Base-by-base conservation (phyloP, 495 filamentous ascomycete species). In the Tuber umbilicatum region DNA sequence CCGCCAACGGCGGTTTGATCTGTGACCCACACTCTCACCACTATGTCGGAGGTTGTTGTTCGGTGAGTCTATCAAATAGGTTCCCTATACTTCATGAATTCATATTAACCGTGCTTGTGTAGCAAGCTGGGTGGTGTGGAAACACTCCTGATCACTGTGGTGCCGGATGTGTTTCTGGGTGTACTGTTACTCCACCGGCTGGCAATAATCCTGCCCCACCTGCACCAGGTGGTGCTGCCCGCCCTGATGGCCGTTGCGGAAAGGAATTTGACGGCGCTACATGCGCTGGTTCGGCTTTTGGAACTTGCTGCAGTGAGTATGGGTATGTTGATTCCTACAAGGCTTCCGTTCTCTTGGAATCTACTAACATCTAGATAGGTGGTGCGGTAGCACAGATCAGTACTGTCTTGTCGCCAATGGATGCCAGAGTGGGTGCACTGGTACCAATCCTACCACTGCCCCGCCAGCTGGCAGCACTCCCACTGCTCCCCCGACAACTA, bases 91-190 rank as follows among this genome's bases (percentile, higher is more conserved):
- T 19, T 50, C 68, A 9, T 35, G 31, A 50, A 50, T 70, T 39
- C 71, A 71, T 31, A 27, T 16, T 70, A 2, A 68, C 67, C 39
- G 19, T 68, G 40, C 79, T 70, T 76, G 80, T 77, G 72, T 76
- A 80, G 71, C 72, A 77, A 79, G 83, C 83, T 72, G 83, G 83
- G 31, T 84, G 81, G 76, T 84, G 83, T 70, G 83, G 83, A 72
- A 81, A 81, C 68, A 77, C 79, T 42, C 37, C 79, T 45, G 83
- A 76, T n/a, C 82, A 84, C 71, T 84, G 83, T 73, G 83, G 83
- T 39, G 81, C 79, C 45, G 83, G 83, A 14, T 84, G 83, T 68
- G 17, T 80, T 39, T 84, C 83, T 41, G 83, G 83, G 69, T 84
- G 83, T 74, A 75, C 74, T 2, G 31, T 47, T 39, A 73, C 69